Base-by-base conservation (phyloP, 768 basidiomycete species). In the Hemileccinum impolitum region DNA sequence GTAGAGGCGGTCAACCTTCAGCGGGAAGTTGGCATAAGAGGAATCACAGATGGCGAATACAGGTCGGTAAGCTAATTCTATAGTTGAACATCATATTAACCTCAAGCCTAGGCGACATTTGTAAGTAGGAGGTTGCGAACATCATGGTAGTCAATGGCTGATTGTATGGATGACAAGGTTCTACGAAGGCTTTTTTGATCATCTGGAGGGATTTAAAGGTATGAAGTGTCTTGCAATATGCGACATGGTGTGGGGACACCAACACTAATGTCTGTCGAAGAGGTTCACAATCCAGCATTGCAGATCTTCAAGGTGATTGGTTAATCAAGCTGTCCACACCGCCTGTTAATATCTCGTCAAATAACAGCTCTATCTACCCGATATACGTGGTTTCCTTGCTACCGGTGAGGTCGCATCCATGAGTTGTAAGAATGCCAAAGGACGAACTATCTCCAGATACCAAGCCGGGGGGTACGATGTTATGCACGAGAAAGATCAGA, bases 401-500 rank as follows among this genome's bases (percentile, higher is more conserved):
- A 57, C 52, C 6, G 48, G 63, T 65, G 40, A 11, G 58, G 45
- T 3, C 3, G 31, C 23, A 14, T 15, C 21, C 28, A n/a, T 9
- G 10, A 17, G 11, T 30, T 30, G 2, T 9, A 30, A 30, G 28
- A 30, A 30, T 9, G 11, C 11, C 28, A 2, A 12, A 30, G 28
- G 28, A 2, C 15, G 9, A 5, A 18, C 13, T 6, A 15, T 32
- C 30, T 48, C 21, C 30, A 65, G 62, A 60, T 11, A 51, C 42
- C 28, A 58, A 52, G 28, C 63, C 58, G 21, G 63, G 47, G 3
- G 1, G 44, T 11, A 63, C 62, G 32, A 55, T 50, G 14, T 12
- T 65, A 3, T 65, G 62, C 39, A 64, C 85, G 76, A 74, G 79
- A n/a, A 86, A 85, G 65, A 81, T 87, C 52, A 79, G 66, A 66